Percentiles rank a stretch among this genome's conserved stretches.
Evolutionary conservation across 176 grass and related monocot species (phyloP).

Genomic region (Carex parvula): DNA sequence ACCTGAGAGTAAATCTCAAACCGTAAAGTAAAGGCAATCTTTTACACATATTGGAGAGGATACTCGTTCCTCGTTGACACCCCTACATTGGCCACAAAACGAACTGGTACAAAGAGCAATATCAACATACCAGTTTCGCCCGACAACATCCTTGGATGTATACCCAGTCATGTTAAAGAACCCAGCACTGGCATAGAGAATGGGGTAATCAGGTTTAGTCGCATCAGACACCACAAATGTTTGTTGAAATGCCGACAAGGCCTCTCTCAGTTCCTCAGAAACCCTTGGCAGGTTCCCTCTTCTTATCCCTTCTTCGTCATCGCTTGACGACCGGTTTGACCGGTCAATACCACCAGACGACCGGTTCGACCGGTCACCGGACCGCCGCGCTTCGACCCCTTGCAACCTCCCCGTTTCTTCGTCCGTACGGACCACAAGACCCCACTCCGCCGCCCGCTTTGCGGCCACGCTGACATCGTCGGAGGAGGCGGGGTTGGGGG

Average conservation of each 20-base stretch:
- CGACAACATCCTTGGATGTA: conserved; percentile 58
- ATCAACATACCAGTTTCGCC: conserved; percentile 59
- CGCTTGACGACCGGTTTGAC: neutral
- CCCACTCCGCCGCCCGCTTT: conserved; percentile 77
- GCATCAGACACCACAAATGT: conserved; percentile 98
- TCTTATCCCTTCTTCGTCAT: conserved; percentile 7
- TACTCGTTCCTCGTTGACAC: too few species aligned
- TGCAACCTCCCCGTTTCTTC: conserved; percentile 65
- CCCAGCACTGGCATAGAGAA: conserved; percentile 86
- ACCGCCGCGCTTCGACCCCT: conserved; percentile 52
- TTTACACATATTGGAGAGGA: too few species aligned
- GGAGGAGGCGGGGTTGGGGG: neutral
- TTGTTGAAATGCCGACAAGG: conserved; percentile 79
- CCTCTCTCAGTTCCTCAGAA: conserved; percentile 80
- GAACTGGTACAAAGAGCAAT: neutral
- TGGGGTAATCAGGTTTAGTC: conserved; percentile 64
- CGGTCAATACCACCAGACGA: neutral
- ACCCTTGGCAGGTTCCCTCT: conserved; percentile 55
- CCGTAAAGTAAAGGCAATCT: too few species aligned
- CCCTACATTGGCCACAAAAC: neutral
- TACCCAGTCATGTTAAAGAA: conserved; percentile 95
- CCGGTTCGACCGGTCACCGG: conserved; percentile 28
- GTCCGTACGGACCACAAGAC: conserved; percentile 75
- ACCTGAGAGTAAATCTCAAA: too few species aligned
- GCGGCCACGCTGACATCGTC: conserved; percentile 46